Base-by-base conservation (phyloP, 148 eudicot genomes). In the Fagopyrum esculentum region DNA sequence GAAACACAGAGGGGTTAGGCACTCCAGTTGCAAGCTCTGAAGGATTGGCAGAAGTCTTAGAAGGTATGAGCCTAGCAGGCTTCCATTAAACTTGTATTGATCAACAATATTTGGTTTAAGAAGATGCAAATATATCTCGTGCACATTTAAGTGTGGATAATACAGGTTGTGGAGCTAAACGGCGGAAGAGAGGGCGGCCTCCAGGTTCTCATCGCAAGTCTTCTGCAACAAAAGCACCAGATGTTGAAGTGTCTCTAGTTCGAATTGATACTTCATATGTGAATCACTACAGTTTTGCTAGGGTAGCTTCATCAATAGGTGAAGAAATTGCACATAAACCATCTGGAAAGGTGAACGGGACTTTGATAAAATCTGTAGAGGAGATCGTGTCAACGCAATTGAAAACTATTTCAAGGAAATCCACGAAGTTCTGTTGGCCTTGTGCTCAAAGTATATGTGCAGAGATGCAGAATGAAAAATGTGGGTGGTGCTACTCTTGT, bases 401-500 rank as follows among this genome's bases (percentile, higher is more conserved):
- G 80, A 92, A 92, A 84, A 85, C 86, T 60, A 86, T 90, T 75
- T 71, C 83, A 19, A 90, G 81, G 78, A 85, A 82, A 63, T 83
- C 82, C 45, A 59, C 82, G 59, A 89, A 85, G 78, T 85, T 86
- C 81, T 86, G 80, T 59, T 96, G 99, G 98, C 78, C 89, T 52
- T 83, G 78, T 74, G 78, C 83, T 78, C 80, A 72, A 68, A 83
- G 77, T 71, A 69, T 81, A 6, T 57, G 74, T 76, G 77, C 52
- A 59, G 86, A 84, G 79, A 81, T 80, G 49, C 86, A 76, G 78
- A 90, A 80, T 79, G 99, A 92, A 83, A 89, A 82, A 76, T 96
- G 99, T 87, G 98, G 94, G 49, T 96, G 99, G 99, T 96, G 99
- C 84, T 83, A 87, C 74, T 77, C 88, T 74, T 96, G 99, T 69